Evolutionary conservation across 768 basidiomycete species (phyloP).

Genomic region (Lyophyllum atratum): DNA sequence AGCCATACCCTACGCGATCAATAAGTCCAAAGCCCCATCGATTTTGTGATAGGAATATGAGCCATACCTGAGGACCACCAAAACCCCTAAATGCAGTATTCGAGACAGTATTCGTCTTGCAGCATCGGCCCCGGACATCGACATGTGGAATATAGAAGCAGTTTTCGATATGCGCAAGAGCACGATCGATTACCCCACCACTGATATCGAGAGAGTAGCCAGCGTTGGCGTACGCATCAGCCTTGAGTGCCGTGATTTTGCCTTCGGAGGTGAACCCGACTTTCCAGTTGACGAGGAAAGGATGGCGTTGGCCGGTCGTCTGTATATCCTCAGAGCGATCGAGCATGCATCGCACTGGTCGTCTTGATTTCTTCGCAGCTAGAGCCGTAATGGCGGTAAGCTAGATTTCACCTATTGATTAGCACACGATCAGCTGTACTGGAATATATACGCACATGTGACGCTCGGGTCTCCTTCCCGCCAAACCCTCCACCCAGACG

Average conservation of each 20-base stretch:
- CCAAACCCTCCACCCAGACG: constrained; percentile 19
- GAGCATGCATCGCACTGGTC: constrained; percentile 18
- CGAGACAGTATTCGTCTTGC: constrained; percentile 18
- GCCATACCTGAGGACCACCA: constrained; percentile 14
- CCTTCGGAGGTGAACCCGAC: constrained; percentile 15
- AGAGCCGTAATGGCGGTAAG: constrained; percentile 14
- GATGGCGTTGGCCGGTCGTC: constrained; percentile 17
- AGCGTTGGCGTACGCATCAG: constrained; percentile 13
- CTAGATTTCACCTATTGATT: neutral
- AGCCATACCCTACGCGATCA: constrained; percentile 9
- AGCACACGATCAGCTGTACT: neutral
- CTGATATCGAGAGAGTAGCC: constrained; percentile 18
- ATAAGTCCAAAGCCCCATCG: neutral
- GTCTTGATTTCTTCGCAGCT: constrained; percentile 16
- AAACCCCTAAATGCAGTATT: constrained; percentile 19
- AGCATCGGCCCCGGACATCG: constrained; percentile 11
- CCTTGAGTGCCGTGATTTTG: constrained; percentile 13
- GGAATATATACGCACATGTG: constrained; percentile 3
- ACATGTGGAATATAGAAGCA: constrained; percentile 18
- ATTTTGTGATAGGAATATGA: neutral
- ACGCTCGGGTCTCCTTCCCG: constrained; percentile 14
- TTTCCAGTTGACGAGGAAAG: constrained; percentile 17
- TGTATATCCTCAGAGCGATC: constrained; percentile 18
- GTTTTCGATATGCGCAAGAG: constrained; percentile 15
- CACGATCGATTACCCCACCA: constrained; percentile 18